These are phyloP conservation scores for Thalassiosira mediterranea DNA, from an alignment of 352 stramenopile species.

Conservation along the genomic window DNA sequence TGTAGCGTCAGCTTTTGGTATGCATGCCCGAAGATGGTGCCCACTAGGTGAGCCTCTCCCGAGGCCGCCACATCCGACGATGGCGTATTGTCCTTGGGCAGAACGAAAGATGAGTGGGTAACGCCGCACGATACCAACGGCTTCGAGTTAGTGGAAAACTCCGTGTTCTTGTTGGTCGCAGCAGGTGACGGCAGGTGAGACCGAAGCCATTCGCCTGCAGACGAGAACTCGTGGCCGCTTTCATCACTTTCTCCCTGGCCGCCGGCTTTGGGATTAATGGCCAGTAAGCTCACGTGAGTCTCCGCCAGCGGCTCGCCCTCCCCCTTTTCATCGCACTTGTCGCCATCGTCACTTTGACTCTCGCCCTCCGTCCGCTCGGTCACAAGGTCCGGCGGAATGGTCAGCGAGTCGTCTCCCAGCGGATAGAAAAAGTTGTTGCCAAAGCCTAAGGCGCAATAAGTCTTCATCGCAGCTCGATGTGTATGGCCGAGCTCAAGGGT, in stretches of 20 bases:
- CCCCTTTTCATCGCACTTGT: slow-evolving; percentile 3
- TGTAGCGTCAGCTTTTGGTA: slow-evolving; percentile 24
- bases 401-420: slow-evolving; percentile 31
- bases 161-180: slow-evolving; percentile 9
- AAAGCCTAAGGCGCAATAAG: slow-evolving; percentile 47
- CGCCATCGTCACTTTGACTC: not conserved
- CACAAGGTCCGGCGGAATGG: slow-evolving; percentile 23
- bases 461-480: slow-evolving; percentile 16
- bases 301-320: not conserved
- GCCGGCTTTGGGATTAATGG: slow-evolving; percentile 13
- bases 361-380: slow-evolving; percentile 1
- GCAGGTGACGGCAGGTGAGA: not conserved
- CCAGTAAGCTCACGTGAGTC: slow-evolving; percentile 18
- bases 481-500: too few relatives aligned
- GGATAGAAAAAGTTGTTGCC: slow-evolving; percentile 57
- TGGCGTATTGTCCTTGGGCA: slow-evolving; percentile 4
- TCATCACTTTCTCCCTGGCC: not conserved
- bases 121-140: slow-evolving; percentile 37
- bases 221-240: not conserved
- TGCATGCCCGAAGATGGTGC: slow-evolving; percentile 42
- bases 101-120: slow-evolving; percentile 47
- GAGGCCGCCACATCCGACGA: not conserved
- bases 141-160: slow-evolving; percentile 18
- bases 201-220: slow-evolving; percentile 24
- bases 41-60: slow-evolving; percentile 35